phyloP scores from a whole-genome alignment of 106 monocot genomes.

The Agapanthus africanus region DNA sequence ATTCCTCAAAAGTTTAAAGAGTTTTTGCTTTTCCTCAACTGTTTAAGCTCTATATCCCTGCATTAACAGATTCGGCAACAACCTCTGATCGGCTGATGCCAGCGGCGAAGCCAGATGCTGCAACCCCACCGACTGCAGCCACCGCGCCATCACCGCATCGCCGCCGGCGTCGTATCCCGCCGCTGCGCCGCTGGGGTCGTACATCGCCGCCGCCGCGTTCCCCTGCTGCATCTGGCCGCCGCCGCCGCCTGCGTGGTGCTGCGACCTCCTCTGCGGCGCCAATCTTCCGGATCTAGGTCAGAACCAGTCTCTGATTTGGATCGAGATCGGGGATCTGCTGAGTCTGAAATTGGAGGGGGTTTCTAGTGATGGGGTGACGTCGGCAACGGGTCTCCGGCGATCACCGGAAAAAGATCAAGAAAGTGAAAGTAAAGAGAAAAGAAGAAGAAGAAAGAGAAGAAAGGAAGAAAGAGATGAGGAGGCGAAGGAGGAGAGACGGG shows the following conservation, averaged over 20 bases:
- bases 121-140: constrained; percentile 84
- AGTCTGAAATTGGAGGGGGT: too few species aligned
- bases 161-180: constrained; percentile 33
- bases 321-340: too few species aligned
- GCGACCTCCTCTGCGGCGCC: constrained; percentile 65
- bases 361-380: too few species aligned
- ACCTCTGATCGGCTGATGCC: too few species aligned
- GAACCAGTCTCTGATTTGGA: too few species aligned
- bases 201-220: constrained; percentile 31
- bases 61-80: constrained; percentile 50
- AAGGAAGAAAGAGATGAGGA: too few species aligned
- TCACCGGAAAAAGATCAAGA: too few species aligned
- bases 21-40: constrained; percentile 74
- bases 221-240: constrained; percentile 49
- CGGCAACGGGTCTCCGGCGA: too few species aligned
- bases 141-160: constrained; percentile 74
- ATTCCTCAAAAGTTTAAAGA: constrained; percentile 62
- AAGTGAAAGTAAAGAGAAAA: too few species aligned
- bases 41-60: constrained; percentile 76
- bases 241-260: constrained; percentile 57
- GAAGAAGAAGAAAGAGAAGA: too few species aligned
- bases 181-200: constrained; percentile 13
- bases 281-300: too few species aligned
- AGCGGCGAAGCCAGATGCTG: constrained; percentile 85
- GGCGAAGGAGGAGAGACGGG: too few species aligned